These are phyloP conservation scores for Apostasia shenzhenica DNA, from an alignment of 106 monocot genomes.

Conservation along the genomic window DNA sequence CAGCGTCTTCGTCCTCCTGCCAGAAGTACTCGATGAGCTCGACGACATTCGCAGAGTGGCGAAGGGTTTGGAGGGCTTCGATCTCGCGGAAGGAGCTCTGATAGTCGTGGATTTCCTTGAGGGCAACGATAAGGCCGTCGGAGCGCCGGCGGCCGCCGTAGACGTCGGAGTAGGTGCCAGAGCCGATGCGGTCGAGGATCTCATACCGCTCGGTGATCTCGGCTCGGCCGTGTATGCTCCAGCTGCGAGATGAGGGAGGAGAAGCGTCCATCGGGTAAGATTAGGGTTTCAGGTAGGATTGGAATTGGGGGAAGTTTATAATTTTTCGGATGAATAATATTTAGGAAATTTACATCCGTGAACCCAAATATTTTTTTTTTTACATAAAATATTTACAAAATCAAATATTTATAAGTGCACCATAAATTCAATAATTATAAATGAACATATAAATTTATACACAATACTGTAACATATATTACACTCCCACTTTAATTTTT, in stretches of 20 bases:
- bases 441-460: no score
- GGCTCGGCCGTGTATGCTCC: constrained; percentile 87
- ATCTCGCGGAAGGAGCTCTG: constrained; percentile 74
- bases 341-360: no score
- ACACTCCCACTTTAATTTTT: no score
- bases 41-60: constrained; percentile 58
- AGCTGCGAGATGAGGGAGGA: constrained; percentile 36
- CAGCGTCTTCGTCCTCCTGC: constrained; percentile 70
- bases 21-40: constrained; percentile 76
- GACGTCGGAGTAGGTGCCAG: constrained; percentile 93
- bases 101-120: constrained; percentile 91
- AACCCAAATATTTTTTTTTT: no score
- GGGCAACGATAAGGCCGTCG: constrained; percentile 62
- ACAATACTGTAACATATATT: no score
- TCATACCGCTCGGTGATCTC: constrained; percentile 79
- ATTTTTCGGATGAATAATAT: no score
- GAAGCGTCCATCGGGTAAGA: not conserved
- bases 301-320: not conserved
- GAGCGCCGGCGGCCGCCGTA: constrained; percentile 75
- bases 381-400: no score
- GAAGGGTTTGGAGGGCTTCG: constrained; percentile 59
- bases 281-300: not conserved
- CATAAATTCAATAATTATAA: no score
- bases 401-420: no score
- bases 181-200: constrained; percentile 64